Conservation (phyloP, 2,329 filamentous ascomycete genomes). For the Hysterium pulicare region DNA sequence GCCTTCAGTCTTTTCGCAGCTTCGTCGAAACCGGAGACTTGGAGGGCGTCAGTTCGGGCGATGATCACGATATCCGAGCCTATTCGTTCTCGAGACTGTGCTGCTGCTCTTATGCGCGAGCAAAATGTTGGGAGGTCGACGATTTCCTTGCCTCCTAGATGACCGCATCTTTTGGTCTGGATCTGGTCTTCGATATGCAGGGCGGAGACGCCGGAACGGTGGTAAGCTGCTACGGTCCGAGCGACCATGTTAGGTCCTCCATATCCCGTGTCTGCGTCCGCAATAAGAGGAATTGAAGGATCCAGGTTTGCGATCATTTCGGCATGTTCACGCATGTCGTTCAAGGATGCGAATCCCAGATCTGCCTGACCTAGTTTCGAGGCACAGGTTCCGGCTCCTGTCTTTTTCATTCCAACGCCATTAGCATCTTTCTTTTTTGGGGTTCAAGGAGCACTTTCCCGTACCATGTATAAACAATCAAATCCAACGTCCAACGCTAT, state of each 20-base stretch:
- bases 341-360: constrained; percentile 55
- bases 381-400: constrained; percentile 46
- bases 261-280: constrained; percentile 59
- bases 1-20: constrained; percentile 53
- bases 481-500: constrained; percentile 60
- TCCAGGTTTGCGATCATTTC: constrained; percentile 60
- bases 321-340: constrained; percentile 60
- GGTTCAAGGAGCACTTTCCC: not conserved
- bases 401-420: not conserved
- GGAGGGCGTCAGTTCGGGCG: constrained; percentile 61
- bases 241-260: constrained; percentile 46
- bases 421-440: not conserved
- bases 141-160: constrained; percentile 59
- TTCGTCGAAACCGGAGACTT: constrained; percentile 56
- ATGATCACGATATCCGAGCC: constrained; percentile 61
- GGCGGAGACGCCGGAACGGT: constrained; percentile 54
- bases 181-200: constrained; percentile 64
- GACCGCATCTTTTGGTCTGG: constrained; percentile 62
- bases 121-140: constrained; percentile 51
- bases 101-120: constrained; percentile 56
- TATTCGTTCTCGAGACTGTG: constrained; percentile 46
- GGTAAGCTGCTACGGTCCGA: constrained; percentile 53
- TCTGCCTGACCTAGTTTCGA: constrained; percentile 59
- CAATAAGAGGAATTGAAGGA: constrained; percentile 45
- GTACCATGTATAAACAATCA: constrained; percentile 58